These are phyloP conservation scores for Senecio squalidus DNA, from an alignment of 140 eudicot species.

Conservation along the genomic window DNA sequence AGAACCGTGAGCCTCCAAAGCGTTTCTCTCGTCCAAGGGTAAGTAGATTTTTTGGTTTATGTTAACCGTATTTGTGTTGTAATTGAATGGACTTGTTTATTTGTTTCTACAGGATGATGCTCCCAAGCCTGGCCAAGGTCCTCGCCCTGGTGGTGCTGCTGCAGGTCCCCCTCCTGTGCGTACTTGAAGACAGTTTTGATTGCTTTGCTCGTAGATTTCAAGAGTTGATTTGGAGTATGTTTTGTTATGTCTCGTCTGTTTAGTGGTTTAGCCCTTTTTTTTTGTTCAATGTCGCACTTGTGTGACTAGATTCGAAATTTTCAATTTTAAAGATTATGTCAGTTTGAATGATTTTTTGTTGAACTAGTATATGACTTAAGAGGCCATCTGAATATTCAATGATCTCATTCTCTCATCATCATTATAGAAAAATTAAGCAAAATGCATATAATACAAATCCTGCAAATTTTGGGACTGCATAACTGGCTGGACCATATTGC, in stretches of 20 bases:
- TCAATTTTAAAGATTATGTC: background rate
- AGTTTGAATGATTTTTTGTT: too few relatives aligned
- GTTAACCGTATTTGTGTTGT: background rate
- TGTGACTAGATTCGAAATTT: background rate
- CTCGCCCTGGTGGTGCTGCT: slow-evolving; percentile 43
- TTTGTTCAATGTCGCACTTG: background rate
- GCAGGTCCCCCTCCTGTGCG: slow-evolving; percentile 45
- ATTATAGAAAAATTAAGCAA: too few relatives aligned
- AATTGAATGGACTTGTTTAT: background rate
- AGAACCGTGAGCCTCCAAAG: slow-evolving; percentile 95
- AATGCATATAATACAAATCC: too few relatives aligned
- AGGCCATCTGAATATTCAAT: too few relatives aligned
- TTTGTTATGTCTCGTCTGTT: background rate
- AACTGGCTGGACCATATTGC: too few relatives aligned
- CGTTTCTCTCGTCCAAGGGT: slow-evolving; percentile 78
- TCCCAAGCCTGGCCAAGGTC: slow-evolving; percentile 54
- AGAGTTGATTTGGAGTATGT: slow-evolving; percentile 2
- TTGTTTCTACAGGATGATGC: slow-evolving; percentile 47
- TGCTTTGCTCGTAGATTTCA: background rate
- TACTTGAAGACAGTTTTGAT: slow-evolving; percentile 9
- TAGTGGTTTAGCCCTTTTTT: slow-evolving; percentile 9
- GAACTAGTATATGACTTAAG: background rate
- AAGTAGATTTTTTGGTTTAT: background rate
- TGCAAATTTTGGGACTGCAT: too few relatives aligned
- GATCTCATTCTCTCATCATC: too few relatives aligned